Conservation (phyloP, 2,329 filamentous ascomycete species). For the Periglandula ipomoeae region DNA sequence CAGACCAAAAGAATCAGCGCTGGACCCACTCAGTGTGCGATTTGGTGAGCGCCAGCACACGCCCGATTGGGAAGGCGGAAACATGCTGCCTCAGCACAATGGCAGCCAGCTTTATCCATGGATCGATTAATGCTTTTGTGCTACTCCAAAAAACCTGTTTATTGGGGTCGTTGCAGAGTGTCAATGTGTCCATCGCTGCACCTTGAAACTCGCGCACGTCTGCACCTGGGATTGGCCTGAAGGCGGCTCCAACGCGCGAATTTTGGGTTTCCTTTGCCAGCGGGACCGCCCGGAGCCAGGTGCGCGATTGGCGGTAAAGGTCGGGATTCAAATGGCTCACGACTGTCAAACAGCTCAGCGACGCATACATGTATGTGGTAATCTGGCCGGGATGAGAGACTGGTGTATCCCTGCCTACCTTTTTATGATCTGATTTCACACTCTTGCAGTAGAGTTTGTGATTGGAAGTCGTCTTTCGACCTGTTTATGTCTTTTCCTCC, state of each 20-base stretch:
- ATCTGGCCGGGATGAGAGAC: background rate
- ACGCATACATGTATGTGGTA: background rate
- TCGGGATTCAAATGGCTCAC: background rate
- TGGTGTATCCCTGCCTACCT: too few relatives aligned
- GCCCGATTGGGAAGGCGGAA: background rate
- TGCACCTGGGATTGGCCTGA: too few relatives aligned
- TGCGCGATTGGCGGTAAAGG: background rate
- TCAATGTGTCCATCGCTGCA: too few relatives aligned
- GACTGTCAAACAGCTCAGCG: background rate
- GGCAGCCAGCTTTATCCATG: background rate
- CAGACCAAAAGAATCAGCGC: background rate
- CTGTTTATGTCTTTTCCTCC: too few relatives aligned
- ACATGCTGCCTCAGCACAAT: background rate
- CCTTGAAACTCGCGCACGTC: background rate
- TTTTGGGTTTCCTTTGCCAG: too few relatives aligned
- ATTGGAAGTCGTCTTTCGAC: too few relatives aligned
- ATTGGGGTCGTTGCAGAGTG: too few relatives aligned
- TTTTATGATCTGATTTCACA: too few relatives aligned
- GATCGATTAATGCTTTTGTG: background rate
- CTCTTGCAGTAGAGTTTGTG: too few relatives aligned
- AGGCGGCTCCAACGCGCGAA: background rate
- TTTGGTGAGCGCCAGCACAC: background rate
- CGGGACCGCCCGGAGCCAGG: too few relatives aligned
- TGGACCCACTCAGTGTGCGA: background rate
- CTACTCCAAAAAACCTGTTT: too few relatives aligned